These are phyloP conservation scores for Tulasnella sp. DNA, from an alignment of 768 basidiomycete genomes.

Conservation along the genomic window DNA sequence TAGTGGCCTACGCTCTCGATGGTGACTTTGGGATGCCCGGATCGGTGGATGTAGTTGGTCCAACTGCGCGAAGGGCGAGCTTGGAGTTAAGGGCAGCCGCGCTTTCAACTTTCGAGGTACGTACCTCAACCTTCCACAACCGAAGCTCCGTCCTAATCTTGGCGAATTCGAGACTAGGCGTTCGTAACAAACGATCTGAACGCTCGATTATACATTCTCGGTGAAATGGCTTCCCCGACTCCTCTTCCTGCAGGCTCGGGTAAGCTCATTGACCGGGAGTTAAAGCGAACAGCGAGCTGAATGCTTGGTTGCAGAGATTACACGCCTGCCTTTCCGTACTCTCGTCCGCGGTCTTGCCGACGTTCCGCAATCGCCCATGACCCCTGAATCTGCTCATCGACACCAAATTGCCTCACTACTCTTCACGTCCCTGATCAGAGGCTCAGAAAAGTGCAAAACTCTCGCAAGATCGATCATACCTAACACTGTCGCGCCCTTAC, in stretches of 20 bases:
- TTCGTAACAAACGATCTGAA: slow-evolving; percentile 34
- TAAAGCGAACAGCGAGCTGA: neutral
- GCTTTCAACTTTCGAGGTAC: slow-evolving; percentile 72
- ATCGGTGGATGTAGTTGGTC: slow-evolving; percentile 34
- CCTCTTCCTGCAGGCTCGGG: slow-evolving; percentile 29
- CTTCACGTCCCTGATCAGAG: slow-evolving; percentile 67
- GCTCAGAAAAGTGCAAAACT: slow-evolving; percentile 32
- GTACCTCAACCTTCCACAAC: slow-evolving; percentile 6
- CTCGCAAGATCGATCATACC: slow-evolving; percentile 28
- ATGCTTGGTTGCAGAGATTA: neutral
- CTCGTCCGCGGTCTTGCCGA: slow-evolving; percentile 48
- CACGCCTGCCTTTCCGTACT: slow-evolving; percentile 42
- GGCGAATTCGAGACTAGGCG: slow-evolving; percentile 36
- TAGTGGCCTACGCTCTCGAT: slow-evolving; percentile 72
- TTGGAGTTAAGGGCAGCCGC: slow-evolving; percentile 69
- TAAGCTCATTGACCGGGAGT: slow-evolving; percentile 14
- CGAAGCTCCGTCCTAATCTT: neutral
- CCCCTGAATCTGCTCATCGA: slow-evolving; percentile 44
- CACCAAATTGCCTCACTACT: slow-evolving; percentile 66
- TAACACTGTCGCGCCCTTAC: slow-evolving; percentile 48
- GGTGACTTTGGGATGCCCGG: slow-evolving; percentile 58
- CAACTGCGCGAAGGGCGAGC: slow-evolving; percentile 46
- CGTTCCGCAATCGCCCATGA: slow-evolving; percentile 50
- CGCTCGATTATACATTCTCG: slow-evolving; percentile 34
- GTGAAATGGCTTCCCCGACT: slow-evolving; percentile 38